A percentile compares a stretch with the other conserved stretches of the same genome.
Evolutionary conservation across 1,284 basidiomycete genomes (phyloP).

Genomic region (Ustilago tritici): DNA sequence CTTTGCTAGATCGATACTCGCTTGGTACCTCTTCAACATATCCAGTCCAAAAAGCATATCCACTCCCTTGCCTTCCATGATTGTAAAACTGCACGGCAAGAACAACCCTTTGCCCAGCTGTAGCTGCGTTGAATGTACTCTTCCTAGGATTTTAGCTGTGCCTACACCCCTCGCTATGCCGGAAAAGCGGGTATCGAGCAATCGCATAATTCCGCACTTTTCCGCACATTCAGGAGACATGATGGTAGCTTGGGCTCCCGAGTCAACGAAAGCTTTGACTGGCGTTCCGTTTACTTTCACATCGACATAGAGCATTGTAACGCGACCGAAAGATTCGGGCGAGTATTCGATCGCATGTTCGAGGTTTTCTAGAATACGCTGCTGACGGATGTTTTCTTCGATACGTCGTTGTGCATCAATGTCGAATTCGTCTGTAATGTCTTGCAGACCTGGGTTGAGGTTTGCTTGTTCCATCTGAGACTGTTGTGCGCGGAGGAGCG

Average conservation of each 20-base stretch:
- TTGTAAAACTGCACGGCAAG: constrained; percentile 91
- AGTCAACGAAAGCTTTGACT: constrained; percentile 97
- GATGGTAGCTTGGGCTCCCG: constrained; percentile 95
- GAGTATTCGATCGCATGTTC: constrained; percentile 70
- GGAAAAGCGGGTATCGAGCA: constrained; percentile 86
- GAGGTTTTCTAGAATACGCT: constrained; percentile 81
- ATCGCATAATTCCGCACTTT: constrained; percentile 91
- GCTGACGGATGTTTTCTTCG: constrained; percentile 90
- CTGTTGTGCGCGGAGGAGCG: constrained; percentile 45
- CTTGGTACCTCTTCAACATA: constrained; percentile 98
- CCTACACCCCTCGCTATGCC: constrained; percentile 96
- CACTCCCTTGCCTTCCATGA: constrained; percentile 92
- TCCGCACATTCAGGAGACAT: constrained; percentile 97
- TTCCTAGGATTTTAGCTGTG: constrained; percentile 91
- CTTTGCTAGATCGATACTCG: constrained; percentile 90
- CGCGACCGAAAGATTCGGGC: constrained; percentile 92
- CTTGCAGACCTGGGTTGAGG: constrained; percentile 72
- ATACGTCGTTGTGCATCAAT: constrained; percentile 85
- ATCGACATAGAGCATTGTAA: constrained; percentile 96
- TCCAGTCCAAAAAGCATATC: constrained; percentile 95
- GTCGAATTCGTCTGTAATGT: constrained; percentile 80
- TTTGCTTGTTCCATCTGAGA: constrained; percentile 43
- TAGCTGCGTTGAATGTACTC: constrained; percentile 89
- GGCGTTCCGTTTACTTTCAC: constrained; percentile 82
- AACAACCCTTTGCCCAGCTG: constrained; percentile 82